A percentile compares a stretch with the other conserved stretches of the same genome.
phyloP scores from a whole-genome alignment of 2,329 filamentous ascomycete species.

The Phyllosticta citrichinensis region DNA sequence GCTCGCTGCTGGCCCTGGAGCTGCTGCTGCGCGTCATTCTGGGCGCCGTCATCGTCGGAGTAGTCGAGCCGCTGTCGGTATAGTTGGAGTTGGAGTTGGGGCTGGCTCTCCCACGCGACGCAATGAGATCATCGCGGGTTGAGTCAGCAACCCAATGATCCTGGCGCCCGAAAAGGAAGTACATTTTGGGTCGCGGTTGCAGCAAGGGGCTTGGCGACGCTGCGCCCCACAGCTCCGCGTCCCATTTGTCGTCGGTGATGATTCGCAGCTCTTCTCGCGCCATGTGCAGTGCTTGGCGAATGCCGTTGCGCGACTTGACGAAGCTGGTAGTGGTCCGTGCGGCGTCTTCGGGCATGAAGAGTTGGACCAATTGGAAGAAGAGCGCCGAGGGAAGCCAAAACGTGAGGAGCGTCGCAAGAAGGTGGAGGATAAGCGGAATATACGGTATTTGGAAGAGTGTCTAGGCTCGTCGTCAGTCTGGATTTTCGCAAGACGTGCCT shows the following conservation, averaged over 20 bases:
- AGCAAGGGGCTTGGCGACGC: constrained; percentile 13
- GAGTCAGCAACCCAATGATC: constrained; percentile 54
- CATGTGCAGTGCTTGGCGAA: constrained; percentile 49
- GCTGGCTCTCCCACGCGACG: constrained; percentile 24
- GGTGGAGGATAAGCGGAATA: constrained; percentile 17
- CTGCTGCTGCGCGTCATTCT: constrained; percentile 41
- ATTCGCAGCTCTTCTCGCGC: constrained; percentile 47
- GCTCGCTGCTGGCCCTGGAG: constrained; percentile 14
- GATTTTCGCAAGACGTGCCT: neutral
- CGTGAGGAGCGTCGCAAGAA: constrained; percentile 35
- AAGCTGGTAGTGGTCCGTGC: constrained; percentile 42
- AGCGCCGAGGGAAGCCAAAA: constrained; percentile 30
- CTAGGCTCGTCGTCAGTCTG: constrained; percentile 6
- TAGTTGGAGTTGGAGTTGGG: constrained; percentile 16
- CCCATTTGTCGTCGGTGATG: constrained; percentile 48
- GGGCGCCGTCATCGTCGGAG: constrained; percentile 49
- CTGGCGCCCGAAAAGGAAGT: constrained; percentile 49
- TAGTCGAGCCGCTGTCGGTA: constrained; percentile 34
- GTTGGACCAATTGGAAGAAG: constrained; percentile 32
- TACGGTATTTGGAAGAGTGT: constrained; percentile 7
- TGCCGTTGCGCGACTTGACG: constrained; percentile 37
- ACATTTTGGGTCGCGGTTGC: constrained; percentile 34
- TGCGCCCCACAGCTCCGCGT: constrained; percentile 49
- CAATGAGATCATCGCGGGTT: constrained; percentile 47
- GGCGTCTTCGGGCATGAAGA: constrained; percentile 33